A percentile compares a stretch with the other conserved stretches of the same genome.
Evolutionary conservation across 1,284 basidiomycete genomes (phyloP).

Genomic region (Rhodotorula sp.): DNA sequence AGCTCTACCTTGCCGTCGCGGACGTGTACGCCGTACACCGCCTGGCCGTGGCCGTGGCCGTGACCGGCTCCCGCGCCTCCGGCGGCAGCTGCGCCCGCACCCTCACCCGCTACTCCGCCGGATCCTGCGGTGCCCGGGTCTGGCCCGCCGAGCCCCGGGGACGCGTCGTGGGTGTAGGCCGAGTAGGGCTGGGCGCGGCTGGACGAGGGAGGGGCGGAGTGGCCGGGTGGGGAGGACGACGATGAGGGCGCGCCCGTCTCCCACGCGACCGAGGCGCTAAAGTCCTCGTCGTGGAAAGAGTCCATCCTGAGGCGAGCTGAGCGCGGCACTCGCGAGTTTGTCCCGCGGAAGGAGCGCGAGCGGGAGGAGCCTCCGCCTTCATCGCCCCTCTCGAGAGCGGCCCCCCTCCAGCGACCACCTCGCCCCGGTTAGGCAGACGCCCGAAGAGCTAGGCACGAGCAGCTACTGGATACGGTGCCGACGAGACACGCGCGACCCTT

Average conservation of each 20-base stretch:
- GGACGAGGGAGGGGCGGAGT: neutral
- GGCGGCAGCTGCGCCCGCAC: neutral
- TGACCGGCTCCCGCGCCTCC: too few species aligned
- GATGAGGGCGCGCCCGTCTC: constrained; percentile 17
- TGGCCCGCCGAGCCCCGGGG: neutral
- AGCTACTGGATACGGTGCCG: too few species aligned
- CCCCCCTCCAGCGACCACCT: neutral
- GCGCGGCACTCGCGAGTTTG: neutral
- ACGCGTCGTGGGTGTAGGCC: constrained; percentile 17
- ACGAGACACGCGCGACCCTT: neutral
- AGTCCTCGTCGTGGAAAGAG: constrained; percentile 23
- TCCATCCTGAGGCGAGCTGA: neutral
- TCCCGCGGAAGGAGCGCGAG: too few species aligned
- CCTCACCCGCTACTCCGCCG: neutral
- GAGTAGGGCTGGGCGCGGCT: constrained; percentile 7
- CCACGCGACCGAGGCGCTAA: constrained; percentile 35
- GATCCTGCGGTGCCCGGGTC: neutral
- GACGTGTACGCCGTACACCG: constrained; percentile 62
- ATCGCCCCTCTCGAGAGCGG: neutral
- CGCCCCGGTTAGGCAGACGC: neutral
- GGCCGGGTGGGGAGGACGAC: neutral
- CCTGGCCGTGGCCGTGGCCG: neutral
- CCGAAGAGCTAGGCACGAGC: too few species aligned
- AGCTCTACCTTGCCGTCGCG: constrained; percentile 93
- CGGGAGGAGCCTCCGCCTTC: neutral